Evolutionary conservation across 176 grass and related monocot species (phyloP).

Genomic region (Rhynchospora pubera): DNA sequence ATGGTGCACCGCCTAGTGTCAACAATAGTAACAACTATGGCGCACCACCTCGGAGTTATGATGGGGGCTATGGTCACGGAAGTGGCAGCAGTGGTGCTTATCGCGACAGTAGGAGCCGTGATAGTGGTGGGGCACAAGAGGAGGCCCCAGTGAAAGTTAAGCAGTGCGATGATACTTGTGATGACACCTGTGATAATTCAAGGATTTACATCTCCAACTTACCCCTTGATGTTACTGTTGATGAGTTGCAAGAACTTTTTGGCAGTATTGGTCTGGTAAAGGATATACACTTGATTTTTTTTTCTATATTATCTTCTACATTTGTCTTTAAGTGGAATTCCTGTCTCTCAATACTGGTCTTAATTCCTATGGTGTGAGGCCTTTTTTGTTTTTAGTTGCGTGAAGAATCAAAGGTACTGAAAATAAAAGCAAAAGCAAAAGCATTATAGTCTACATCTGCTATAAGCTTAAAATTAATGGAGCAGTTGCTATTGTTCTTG

Average conservation of each 20-base stretch:
- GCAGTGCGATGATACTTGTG: slow-evolving; percentile 92
- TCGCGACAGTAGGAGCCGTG: slow-evolving; percentile 1
- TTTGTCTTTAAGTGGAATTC: not conserved
- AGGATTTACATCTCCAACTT: slow-evolving; percentile 99
- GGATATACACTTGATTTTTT: not conserved
- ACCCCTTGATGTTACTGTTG: slow-evolving; percentile 81
- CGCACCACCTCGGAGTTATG: slow-evolving; percentile 45
- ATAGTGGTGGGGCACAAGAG: slow-evolving; percentile 4
- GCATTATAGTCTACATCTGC: not conserved
- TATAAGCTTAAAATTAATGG: not conserved
- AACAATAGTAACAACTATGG: slow-evolving; percentile 43
- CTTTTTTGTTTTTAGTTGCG: not conserved
- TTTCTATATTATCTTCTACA: not conserved
- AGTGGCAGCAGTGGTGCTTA: slow-evolving; percentile 37
- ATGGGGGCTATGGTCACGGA: slow-evolving; percentile 57
- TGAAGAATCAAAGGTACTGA: not conserved
- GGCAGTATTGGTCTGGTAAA: slow-evolving; percentile 91
- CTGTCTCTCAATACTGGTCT: not conserved
- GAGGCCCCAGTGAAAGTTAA: slow-evolving; percentile 54
- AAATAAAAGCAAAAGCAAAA: not conserved
- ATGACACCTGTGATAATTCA: slow-evolving; percentile 78
- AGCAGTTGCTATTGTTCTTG: not conserved
- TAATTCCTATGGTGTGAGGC: not conserved
- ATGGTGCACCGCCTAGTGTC: slow-evolving; percentile 58
- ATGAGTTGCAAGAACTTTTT: slow-evolving; percentile 92